Evolutionary conservation across 257 asterid genomes (phyloP).

Genomic region (Solanum tacnaense): DNA sequence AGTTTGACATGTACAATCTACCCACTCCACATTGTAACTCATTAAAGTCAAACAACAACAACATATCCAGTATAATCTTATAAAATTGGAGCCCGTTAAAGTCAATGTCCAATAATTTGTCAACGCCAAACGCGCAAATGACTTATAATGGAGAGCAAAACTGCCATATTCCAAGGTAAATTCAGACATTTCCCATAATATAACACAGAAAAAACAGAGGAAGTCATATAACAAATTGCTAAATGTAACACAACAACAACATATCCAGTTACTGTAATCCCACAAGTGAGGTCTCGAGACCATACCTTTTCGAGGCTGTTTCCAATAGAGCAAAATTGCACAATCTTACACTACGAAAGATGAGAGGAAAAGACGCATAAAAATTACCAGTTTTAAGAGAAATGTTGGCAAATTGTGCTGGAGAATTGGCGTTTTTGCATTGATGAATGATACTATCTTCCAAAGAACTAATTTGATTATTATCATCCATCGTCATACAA

Average conservation of each 20-base stretch:
- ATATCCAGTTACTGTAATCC: background rate
- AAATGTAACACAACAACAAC: background rate
- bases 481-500: conserved; percentile 50
- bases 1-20: background rate
- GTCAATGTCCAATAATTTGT: background rate
- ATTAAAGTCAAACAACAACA: background rate
- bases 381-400: conserved; percentile 11
- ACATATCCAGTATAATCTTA: background rate
- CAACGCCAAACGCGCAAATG: background rate
- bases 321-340: background rate
- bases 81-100: background rate
- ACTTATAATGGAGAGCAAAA: background rate
- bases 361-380: background rate
- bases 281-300: background rate
- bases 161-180: background rate
- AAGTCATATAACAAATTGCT: background rate
- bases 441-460: conserved; percentile 10
- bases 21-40: background rate
- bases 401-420: conserved; percentile 25
- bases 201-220: background rate
- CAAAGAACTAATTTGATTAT: conserved; percentile 13
- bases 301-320: background rate
- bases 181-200: background rate
- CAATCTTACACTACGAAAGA: background rate
- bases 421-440: background rate